These are phyloP conservation scores for Fusarium napiforme DNA, from an alignment of 2,329 filamentous ascomycete species.

Conservation along the genomic window DNA sequence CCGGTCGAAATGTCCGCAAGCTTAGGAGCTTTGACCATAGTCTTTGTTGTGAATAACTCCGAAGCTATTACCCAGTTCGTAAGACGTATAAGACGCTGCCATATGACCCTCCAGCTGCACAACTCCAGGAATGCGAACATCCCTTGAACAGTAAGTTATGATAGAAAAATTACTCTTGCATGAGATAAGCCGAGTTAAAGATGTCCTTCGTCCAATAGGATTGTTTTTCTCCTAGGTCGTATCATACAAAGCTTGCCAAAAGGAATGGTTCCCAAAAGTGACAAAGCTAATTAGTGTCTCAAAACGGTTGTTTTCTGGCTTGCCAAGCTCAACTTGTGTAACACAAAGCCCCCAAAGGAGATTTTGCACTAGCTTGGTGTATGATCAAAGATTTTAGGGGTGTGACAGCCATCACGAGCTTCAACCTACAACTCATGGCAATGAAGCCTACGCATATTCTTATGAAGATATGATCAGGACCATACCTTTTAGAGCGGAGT, in stretches of 20 bases:
- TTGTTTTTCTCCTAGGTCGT: background rate
- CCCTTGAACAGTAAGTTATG: background rate
- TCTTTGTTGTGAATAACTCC: background rate
- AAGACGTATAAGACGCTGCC: background rate
- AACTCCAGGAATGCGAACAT: slow-evolving; percentile 11
- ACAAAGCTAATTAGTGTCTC: slow-evolving; percentile 24
- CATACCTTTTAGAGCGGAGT: background rate
- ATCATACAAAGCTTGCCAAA: background rate
- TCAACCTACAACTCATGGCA: background rate
- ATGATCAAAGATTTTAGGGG: background rate
- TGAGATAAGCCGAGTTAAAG: background rate
- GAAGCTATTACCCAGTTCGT: background rate
- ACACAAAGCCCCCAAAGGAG: background rate
- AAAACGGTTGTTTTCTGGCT: slow-evolving; percentile 11
- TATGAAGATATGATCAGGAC: background rate
- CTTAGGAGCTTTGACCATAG: background rate
- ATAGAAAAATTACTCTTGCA: background rate
- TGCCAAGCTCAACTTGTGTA: background rate
- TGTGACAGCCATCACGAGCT: background rate
- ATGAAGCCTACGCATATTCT: background rate
- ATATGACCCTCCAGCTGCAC: background rate
- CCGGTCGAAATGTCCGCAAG: background rate
- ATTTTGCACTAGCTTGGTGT: background rate
- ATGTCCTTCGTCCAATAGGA: background rate
- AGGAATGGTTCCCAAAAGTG: slow-evolving; percentile 2